phyloP scores from a whole-genome alignment of 2,329 filamentous ascomycete genomes.

The Penicillium sp. region DNA sequence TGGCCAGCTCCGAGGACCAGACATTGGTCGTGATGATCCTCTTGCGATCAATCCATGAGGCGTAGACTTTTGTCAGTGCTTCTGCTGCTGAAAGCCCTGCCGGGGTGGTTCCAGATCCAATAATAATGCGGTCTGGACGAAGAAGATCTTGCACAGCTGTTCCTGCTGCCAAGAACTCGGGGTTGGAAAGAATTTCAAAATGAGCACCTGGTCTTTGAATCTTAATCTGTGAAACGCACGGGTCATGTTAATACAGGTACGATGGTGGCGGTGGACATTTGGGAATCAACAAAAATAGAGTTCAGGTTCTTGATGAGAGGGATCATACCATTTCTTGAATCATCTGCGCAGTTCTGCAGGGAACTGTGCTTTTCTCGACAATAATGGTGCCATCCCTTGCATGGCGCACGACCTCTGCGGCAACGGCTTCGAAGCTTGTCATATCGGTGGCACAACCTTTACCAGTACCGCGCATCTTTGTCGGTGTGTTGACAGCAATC shows the following conservation, averaged over 20 bases:
- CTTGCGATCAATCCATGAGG: constrained; percentile 67
- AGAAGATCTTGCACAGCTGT: constrained; percentile 73
- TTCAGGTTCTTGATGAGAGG: background rate
- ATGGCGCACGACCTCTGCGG: constrained; percentile 66
- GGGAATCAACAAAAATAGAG: background rate
- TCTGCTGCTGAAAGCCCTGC: constrained; percentile 65
- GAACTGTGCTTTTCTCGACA: constrained; percentile 81
- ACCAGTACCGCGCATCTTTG: constrained; percentile 70
- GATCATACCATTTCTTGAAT: constrained; percentile 68
- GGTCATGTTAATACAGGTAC: constrained; percentile 4
- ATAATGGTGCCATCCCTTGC: constrained; percentile 71
- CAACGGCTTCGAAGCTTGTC: constrained; percentile 71
- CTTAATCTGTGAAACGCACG: constrained; percentile 15
- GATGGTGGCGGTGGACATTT: background rate
- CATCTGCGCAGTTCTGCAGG: constrained; percentile 71
- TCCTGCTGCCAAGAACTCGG: constrained; percentile 78
- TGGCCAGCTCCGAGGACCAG: constrained; percentile 77
- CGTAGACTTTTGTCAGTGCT: constrained; percentile 67
- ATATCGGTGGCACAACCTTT: constrained; percentile 73
- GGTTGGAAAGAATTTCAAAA: constrained; percentile 79
- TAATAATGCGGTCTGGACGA: constrained; percentile 71
- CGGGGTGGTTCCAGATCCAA: constrained; percentile 67
- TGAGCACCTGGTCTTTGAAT: constrained; percentile 60
- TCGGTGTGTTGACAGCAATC: constrained; percentile 77
- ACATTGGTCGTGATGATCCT: constrained; percentile 73